phyloP scores from a whole-genome alignment of 495 filamentous ascomycete genomes.

The Neurospora tetrasperma region DNA sequence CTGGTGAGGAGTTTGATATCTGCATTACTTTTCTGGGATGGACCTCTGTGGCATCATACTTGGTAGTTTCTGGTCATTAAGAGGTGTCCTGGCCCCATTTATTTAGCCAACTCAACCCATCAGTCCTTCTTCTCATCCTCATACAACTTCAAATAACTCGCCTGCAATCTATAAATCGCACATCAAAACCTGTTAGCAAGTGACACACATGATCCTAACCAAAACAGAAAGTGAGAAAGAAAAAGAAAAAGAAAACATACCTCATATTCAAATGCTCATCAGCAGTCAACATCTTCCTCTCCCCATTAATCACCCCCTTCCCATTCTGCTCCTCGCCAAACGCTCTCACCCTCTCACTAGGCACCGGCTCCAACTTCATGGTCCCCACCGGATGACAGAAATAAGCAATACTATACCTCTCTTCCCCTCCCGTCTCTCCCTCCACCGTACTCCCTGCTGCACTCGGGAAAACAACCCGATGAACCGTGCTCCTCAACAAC shows the following conservation, averaged over 20 bases:
- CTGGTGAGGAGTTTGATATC: not conserved
- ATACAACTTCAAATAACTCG: constrained; percentile 55
- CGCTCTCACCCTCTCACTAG: constrained; percentile 45
- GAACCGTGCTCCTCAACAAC: constrained; percentile 73
- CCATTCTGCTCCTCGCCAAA: constrained; percentile 10
- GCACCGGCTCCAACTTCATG: constrained; percentile 62
- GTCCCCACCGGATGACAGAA: constrained; percentile 79
- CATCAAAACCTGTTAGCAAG: not conserved
- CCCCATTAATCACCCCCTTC: constrained; percentile 29
- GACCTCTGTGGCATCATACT: too few relatives aligned
- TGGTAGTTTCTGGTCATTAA: not conserved
- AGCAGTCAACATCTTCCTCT: constrained; percentile 62
- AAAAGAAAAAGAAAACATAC: constrained; percentile 5
- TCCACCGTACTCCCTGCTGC: not conserved
- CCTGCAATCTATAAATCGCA: constrained; percentile 41
- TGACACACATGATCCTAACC: not conserved
- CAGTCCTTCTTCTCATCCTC: constrained; percentile 29
- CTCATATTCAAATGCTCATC: constrained; percentile 66
- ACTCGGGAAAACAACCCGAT: constrained; percentile 71
- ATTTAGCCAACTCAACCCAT: not conserved
- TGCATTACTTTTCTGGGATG: not conserved
- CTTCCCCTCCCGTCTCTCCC: constrained; percentile 12
- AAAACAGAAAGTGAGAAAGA: not conserved
- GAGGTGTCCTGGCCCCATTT: not conserved
- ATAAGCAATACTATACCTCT: constrained; percentile 77